These are phyloP conservation scores for Leccinum aurantiacum DNA, from an alignment of 768 basidiomycete genomes.

Conservation along the genomic window DNA sequence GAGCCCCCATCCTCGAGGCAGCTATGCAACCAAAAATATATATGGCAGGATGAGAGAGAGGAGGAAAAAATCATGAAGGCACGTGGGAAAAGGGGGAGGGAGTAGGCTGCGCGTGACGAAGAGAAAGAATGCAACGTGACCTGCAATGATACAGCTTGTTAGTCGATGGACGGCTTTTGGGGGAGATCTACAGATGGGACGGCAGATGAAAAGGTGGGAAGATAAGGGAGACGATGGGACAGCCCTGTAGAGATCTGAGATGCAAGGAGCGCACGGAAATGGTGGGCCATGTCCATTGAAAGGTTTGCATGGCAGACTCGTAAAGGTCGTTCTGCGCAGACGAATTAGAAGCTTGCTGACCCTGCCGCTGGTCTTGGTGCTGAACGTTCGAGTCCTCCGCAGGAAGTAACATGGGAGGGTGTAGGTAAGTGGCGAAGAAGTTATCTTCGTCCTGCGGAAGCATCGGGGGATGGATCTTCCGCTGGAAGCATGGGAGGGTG, in stretches of 20 bases:
- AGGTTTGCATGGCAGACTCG: slow-evolving; percentile 37
- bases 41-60: slow-evolving; percentile 25
- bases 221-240: not conserved
- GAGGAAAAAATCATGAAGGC: not conserved
- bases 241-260: slow-evolving; percentile 11
- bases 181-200: slow-evolving; percentile 20
- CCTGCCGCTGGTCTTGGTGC: slow-evolving; percentile 26
- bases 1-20: slow-evolving; percentile 13
- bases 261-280: not conserved
- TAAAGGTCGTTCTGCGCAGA: slow-evolving; percentile 31
- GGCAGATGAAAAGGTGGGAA: not conserved
- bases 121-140: slow-evolving; percentile 7
- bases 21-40: slow-evolving; percentile 33
- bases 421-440: slow-evolving; percentile 52
- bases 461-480: slow-evolving; percentile 67
- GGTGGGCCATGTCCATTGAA: slow-evolving; percentile 14
- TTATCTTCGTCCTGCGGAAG: slow-evolving; percentile 64
- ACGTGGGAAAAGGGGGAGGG: not conserved
- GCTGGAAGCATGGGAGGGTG: slow-evolving; percentile 71
- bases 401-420: slow-evolving; percentile 55
- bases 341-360: slow-evolving; percentile 17
- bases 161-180: slow-evolving; percentile 12
- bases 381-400: slow-evolving; percentile 33
- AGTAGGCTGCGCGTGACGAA: slow-evolving; percentile 3
- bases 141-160: slow-evolving; percentile 21